phyloP scores from a whole-genome alignment of 2,329 filamentous ascomycete species.

The Colletotrichum sp. region DNA sequence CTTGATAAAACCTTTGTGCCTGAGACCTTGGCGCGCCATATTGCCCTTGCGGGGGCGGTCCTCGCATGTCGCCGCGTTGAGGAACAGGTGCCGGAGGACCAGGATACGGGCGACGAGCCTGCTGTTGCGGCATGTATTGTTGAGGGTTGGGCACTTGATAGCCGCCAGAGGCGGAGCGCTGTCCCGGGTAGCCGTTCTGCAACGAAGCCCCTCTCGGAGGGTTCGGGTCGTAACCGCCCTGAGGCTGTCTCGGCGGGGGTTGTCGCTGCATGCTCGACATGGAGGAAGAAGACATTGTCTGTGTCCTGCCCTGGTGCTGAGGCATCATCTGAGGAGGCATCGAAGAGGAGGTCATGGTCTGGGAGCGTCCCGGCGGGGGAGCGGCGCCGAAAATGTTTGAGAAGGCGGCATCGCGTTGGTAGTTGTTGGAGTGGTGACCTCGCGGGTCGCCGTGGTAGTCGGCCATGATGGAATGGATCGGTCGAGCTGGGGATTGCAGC shows the following conservation, averaged over 20 bases:
- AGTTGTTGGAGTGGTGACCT: constrained; percentile 56
- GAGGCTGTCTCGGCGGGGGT: constrained; percentile 63
- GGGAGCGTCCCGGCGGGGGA: constrained; percentile 86
- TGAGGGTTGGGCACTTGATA: constrained; percentile 48
- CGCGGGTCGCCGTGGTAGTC: constrained; percentile 60
- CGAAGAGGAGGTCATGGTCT: constrained; percentile 90
- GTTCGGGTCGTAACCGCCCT: constrained; percentile 38
- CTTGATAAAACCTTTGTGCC: constrained; percentile 66
- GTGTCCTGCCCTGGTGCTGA: constrained; percentile 68
- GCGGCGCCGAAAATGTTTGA: constrained; percentile 93
- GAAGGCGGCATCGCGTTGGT: constrained; percentile 92
- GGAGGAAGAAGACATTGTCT: constrained; percentile 71
- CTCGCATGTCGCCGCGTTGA: constrained; percentile 57
- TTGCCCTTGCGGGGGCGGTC: constrained; percentile 42
- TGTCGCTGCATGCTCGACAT: constrained; percentile 63
- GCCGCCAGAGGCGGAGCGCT: constrained; percentile 57
- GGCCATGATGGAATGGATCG: constrained; percentile 49
- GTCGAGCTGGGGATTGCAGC: constrained; percentile 36
- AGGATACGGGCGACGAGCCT: constrained; percentile 50
- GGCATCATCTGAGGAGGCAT: constrained; percentile 57
- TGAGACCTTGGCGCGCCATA: constrained; percentile 42
- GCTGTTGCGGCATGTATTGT: constrained; percentile 53
- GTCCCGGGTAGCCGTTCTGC: constrained; percentile 39
- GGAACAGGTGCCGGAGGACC: constrained; percentile 55
- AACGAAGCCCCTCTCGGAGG: constrained; percentile 43